Percentiles rank a stretch among this genome's conserved stretches.
Evolutionary conservation across 495 filamentous ascomycete species (phyloP).

Genomic region (Xylaria telfairii): DNA sequence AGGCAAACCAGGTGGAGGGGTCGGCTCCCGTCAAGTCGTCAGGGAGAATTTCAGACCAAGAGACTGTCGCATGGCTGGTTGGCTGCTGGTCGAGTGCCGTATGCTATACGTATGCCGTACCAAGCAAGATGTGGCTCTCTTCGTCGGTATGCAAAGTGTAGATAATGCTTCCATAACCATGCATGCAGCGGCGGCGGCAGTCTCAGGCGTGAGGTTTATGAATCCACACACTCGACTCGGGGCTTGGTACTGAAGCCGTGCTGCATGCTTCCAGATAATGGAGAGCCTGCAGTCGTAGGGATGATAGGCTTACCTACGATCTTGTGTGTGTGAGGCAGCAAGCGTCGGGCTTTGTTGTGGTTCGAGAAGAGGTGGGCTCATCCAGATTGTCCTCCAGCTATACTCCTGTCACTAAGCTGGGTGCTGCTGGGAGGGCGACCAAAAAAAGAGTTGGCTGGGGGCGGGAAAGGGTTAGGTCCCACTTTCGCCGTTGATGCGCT

Average conservation of each 20-base stretch:
- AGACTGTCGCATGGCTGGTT: constrained; percentile 13
- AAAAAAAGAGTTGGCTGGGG: constrained; percentile 39
- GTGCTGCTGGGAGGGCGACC: background rate
- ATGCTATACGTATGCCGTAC: constrained; percentile 7
- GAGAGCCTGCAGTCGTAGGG: constrained; percentile 3
- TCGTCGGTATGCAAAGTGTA: constrained; percentile 4
- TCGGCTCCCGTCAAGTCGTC: background rate
- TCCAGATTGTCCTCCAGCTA: background rate
- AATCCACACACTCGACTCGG: constrained; percentile 15
- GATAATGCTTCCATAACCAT: constrained; percentile 6
- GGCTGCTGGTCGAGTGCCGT: constrained; percentile 1
- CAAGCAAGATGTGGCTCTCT: constrained; percentile 1
- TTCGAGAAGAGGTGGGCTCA: constrained; percentile 14
- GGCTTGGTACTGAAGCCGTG: constrained; percentile 2
- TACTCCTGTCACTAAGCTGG: background rate
- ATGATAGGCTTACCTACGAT: constrained; percentile 3
- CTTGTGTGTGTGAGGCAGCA: constrained; percentile 14
- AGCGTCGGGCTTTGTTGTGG: constrained; percentile 20
- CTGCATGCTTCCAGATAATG: constrained; percentile 14
- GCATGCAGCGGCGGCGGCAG: background rate
- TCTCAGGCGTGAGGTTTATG: constrained; percentile 8
- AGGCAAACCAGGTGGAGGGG: constrained; percentile 3
- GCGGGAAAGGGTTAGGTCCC: constrained; percentile 21
- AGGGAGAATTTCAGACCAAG: constrained; percentile 5
- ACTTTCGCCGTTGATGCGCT: constrained; percentile 37